Evolutionary conservation across 371 early-diverging fungal genomes (phyloP), one percentile per base, ranked within the genome.

Genomic region (Parasitella parasitica): DNA sequence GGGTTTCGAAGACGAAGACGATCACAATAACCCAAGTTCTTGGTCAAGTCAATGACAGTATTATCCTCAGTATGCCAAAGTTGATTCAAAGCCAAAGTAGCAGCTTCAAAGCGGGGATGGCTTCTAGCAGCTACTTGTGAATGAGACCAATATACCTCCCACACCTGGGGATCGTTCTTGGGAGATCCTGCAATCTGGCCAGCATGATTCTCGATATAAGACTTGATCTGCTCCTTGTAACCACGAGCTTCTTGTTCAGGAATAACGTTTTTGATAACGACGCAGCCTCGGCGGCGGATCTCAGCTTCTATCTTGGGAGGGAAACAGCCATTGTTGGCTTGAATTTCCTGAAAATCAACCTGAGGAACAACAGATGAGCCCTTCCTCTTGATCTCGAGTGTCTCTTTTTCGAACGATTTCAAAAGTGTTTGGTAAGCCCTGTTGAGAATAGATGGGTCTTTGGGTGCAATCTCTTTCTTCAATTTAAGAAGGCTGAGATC

Each of bases 71-170:
- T 64, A 49, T 73, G 72, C 76, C 79, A 78, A 7, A 78, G 32
- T 11, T 63, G 50, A 34, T 76, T 78, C 6, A 78, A 24, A 4
- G 76, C 76, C 37, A 67, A 51, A 4, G 76, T 57, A 4, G 70
- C 59, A 7, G 59, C 39, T 20, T 61, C 51, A 24, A 78, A 72
- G 28, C 71, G 56, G 15, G 72, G 66, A 54, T 78, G 76, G 6
- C 67, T 61, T 34, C 76, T 60, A 24, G 72, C 70, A 4, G 48
- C 36, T 0, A 70, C 56, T 63, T 76, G 79, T 2, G 74, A 32
- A 27, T 63, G 49, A 20, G 72, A 53, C 76, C 76, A 78, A 43
- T 78, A 78, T 0, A 76, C 35, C 34, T 78, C 79, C 72, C 72
- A 78, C 3, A 74, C 68, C 41, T 73, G 74, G 5, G 76, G 79